Percentiles rank a stretch among this genome's conserved stretches.
Evolutionary conservation across 2,329 filamentous ascomycete genomes (phyloP).

Genomic region (Curvularia sp.): DNA sequence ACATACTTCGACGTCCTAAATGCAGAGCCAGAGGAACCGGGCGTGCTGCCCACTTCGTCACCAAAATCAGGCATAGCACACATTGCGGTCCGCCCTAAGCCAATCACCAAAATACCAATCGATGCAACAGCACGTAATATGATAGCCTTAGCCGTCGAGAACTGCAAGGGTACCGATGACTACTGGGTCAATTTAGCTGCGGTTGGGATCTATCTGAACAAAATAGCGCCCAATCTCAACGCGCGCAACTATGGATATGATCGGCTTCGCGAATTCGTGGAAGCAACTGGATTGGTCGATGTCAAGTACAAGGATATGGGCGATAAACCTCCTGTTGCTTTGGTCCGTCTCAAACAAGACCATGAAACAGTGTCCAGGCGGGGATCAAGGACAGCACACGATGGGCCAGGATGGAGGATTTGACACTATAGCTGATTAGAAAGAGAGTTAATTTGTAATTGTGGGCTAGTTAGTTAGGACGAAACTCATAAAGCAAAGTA

Average conservation of each 20-base stretch:
- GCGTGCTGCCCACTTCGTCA: neutral
- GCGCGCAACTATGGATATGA: conserved; percentile 39
- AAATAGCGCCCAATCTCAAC: conserved; percentile 34
- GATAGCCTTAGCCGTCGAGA: neutral
- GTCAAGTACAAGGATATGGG: conserved; percentile 10
- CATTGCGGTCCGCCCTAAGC: neutral
- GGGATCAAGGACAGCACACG: neutral
- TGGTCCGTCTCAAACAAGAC: conserved; percentile 1
- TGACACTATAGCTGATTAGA: too few species aligned
- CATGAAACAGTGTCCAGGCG: neutral
- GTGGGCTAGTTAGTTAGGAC: too few species aligned
- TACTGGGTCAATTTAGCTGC: conserved; percentile 36
- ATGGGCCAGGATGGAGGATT: too few species aligned
- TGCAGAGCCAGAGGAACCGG: conserved; percentile 18
- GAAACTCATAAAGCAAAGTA: too few species aligned
- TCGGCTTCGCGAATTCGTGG: neutral
- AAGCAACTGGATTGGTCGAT: conserved; percentile 23
- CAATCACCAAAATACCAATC: neutral
- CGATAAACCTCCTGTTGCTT: neutral
- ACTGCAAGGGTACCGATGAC: conserved; percentile 1
- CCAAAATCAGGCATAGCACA: neutral
- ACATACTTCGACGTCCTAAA: conserved; percentile 37
- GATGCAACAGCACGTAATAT: neutral
- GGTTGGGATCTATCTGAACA: conserved; percentile 30
- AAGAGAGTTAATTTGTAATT: too few species aligned